Percentiles rank a stretch among this genome's conserved stretches.
Conservation (phyloP, 2,329 filamentous ascomycete species). For the Emmonsia crescens region DNA sequence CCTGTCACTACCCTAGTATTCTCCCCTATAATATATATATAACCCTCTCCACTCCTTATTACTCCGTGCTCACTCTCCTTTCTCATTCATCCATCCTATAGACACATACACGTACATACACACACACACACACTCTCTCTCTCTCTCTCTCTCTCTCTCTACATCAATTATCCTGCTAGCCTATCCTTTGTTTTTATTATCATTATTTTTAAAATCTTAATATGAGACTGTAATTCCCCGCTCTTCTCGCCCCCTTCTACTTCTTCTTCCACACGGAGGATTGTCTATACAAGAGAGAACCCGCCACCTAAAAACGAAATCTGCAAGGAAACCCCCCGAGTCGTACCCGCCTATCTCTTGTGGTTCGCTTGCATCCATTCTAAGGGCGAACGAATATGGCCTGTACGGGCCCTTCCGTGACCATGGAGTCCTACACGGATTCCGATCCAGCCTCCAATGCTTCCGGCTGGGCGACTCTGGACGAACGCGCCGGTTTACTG, state of each 20-base stretch:
- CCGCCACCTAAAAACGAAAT: not conserved
- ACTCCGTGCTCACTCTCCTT: no score
- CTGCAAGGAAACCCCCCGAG: not conserved
- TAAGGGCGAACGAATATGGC: conserved; percentile 22
- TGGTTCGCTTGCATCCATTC: conserved; percentile 2
- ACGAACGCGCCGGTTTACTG: conserved; percentile 25
- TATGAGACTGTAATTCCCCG: not conserved
- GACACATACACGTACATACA: no score
- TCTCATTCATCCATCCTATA: no score
- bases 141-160: no score
- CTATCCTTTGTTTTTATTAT: conserved; percentile 2
- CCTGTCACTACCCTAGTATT: no score
- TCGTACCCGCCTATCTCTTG: not conserved
- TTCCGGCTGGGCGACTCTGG: conserved; percentile 21
- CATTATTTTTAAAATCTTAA: not conserved
- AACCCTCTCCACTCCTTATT: no score
- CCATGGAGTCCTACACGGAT: conserved; percentile 28
- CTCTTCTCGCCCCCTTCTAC: not conserved
- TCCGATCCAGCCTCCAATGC: conserved; percentile 8
- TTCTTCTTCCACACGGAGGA: not conserved
- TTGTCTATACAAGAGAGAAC: not conserved
- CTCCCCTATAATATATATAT: no score
- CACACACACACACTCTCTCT: no score
- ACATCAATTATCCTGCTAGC: conserved; percentile 3
- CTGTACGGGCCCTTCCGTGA: conserved; percentile 30